Base-by-base conservation (phyloP, 2,329 filamentous ascomycete species). In the Cladophialophora yegresii region DNA sequence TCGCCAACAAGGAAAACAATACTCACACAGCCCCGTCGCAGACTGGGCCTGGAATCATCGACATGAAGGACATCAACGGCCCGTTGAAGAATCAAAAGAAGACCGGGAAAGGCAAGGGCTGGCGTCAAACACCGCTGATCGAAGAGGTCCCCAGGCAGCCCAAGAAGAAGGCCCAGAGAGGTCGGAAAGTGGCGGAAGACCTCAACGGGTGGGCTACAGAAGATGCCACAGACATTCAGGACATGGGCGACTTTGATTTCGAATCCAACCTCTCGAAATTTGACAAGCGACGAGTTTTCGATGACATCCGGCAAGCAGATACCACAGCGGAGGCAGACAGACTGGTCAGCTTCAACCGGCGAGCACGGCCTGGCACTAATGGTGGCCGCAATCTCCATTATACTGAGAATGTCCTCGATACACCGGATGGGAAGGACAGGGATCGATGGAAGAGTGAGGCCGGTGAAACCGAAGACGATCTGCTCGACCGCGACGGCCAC, bases 241-340 rank as follows among this genome's bases (percentile, higher is more conserved):
- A 96, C 74, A 85, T 95, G 82, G 91, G 90, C 10, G 95, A 98
- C 66, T 98, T 98, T 72, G 93, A 98, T 76, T 98, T 98, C 72
- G 88, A 91, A 71, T 88, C 87, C 61, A 92, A 92, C 69, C 82
- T 98, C 33, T 93, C 91, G 54, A 96, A 96, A 73, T 98, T 98
- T 72, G 93, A 98, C 80, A 98, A 98, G 79, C 87, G 89, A 62
- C 88, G 88, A 1, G 87, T 98, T 8, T 99, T 99, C 74, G 90
- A 93, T 69, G 89, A 97, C 77, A 95, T 98, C 76, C 85, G 91
- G 65, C 91, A 90, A 70, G 91, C 96, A 62, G 93, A 98, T 72
- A 88, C 87, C 32, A 87, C 93, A 8, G 91, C 93, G n/a, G 93
- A 96, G 62, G 89, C 93, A 60, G 91, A 91, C 69, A 88, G 93